Conservation (phyloP, 75 land plant genomes). For the Picea sitchensis region DNA sequence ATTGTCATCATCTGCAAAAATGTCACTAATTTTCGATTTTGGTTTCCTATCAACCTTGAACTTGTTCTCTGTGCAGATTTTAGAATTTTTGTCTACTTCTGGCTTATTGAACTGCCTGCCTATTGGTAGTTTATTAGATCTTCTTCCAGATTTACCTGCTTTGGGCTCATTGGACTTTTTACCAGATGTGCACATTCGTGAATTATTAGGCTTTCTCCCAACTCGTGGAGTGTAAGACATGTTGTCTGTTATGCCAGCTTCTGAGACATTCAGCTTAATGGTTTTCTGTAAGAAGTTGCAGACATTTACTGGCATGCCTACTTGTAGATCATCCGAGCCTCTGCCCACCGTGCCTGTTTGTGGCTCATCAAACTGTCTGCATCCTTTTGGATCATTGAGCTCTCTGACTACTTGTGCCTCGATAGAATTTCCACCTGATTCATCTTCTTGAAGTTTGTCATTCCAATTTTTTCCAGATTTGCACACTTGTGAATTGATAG, state of each 20-base stretch:
- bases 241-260: neutral
- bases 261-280: neutral
- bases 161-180: slow-evolving; percentile 1
- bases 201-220: neutral
- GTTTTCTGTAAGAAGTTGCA: neutral
- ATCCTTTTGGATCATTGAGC: neutral
- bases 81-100: neutral
- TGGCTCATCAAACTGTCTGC: neutral
- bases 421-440: neutral
- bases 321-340: neutral
- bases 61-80: neutral
- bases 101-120: neutral
- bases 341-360: neutral
- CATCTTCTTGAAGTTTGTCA: neutral
- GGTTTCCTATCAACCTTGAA: neutral
- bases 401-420: neutral
- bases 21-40: neutral
- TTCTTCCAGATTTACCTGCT: neutral
- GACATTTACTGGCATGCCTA: neutral
- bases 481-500: neutral
- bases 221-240: neutral
- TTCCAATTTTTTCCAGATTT: too few species aligned
- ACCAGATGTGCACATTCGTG: neutral
- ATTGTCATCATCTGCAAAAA: slow-evolving; percentile 6
- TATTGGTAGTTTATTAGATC: neutral